Conservation (phyloP, 2,329 filamentous ascomycete species). For the Calycina herbarum region DNA sequence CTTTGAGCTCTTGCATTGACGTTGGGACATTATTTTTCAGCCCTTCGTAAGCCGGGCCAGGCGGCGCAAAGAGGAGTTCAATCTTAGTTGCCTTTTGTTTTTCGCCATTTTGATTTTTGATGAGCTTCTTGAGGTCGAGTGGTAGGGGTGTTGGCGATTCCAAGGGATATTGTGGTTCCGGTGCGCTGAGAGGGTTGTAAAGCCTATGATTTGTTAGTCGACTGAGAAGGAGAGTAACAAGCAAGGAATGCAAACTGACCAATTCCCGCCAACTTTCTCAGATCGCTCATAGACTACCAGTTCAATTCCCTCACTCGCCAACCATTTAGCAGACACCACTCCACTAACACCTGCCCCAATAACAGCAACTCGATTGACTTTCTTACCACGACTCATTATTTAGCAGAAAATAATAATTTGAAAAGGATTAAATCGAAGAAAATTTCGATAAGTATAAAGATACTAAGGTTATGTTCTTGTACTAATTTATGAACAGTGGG, state of each 20-base stretch:
- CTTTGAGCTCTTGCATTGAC: constrained; percentile 29
- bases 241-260: constrained; percentile 37
- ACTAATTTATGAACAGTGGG: background rate
- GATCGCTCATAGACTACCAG: constrained; percentile 56
- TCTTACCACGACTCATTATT: background rate
- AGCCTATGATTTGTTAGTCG: constrained; percentile 20
- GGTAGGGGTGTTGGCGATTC: constrained; percentile 8
- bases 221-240: constrained; percentile 23
- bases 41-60: constrained; percentile 30
- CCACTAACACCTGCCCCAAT: constrained; percentile 55
- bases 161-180: constrained; percentile 23
- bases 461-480: background rate
- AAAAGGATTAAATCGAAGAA: background rate
- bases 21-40: constrained; percentile 33
- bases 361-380: constrained; percentile 38
- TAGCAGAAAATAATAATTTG: background rate
- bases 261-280: constrained; percentile 53
- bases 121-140: background rate
- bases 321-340: constrained; percentile 47
- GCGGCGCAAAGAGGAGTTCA: constrained; percentile 29
- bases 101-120: background rate
- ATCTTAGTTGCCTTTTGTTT: constrained; percentile 14
- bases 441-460: no score
- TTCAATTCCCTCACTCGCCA: constrained; percentile 46
- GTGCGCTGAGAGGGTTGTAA: constrained; percentile 30